A percentile compares a stretch with the other conserved stretches of the same genome.
Conservation (phyloP, 768 basidiomycete species). For the Termitomyces heimii region DNA sequence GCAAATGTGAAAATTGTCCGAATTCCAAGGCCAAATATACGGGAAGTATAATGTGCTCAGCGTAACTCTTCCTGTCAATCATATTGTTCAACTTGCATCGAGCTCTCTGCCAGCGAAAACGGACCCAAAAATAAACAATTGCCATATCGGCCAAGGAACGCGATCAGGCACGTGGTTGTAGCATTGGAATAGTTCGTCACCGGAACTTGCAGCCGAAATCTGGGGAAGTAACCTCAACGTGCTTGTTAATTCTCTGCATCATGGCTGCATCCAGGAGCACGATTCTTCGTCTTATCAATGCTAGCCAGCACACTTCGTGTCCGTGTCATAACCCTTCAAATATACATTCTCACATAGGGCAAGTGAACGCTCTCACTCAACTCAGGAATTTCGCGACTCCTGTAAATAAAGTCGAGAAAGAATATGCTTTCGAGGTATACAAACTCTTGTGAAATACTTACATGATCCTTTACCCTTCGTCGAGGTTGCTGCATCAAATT, state of each 20-base stretch:
- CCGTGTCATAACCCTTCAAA: constrained; percentile 72
- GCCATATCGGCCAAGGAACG: constrained; percentile 1
- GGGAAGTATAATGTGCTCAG: neutral
- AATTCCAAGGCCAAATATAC: too few species aligned
- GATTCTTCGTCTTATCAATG: constrained; percentile 71
- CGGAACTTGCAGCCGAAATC: neutral
- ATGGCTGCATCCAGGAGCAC: constrained; percentile 54
- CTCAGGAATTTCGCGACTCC: constrained; percentile 76
- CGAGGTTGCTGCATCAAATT: constrained; percentile 80
- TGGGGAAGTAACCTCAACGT: constrained; percentile 4
- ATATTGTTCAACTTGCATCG: neutral
- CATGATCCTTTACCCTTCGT: neutral
- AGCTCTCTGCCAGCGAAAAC: neutral
- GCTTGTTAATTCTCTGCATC: constrained; percentile 10
- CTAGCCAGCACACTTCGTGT: constrained; percentile 67
- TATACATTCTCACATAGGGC: constrained; percentile 33
- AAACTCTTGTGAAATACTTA: neutral
- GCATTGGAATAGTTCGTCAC: neutral
- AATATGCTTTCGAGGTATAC: constrained; percentile 86
- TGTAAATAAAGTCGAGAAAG: constrained; percentile 64
- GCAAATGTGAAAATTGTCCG: neutral
- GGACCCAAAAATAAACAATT: neutral
- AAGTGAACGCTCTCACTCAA: constrained; percentile 48
- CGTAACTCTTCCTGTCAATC: neutral
- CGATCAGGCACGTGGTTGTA: constrained; percentile 8